Evolutionary conservation across 306 rosid species (phyloP), one percentile per base, ranked within the genome.

Genomic region (Pyrus betulifolia): DNA sequence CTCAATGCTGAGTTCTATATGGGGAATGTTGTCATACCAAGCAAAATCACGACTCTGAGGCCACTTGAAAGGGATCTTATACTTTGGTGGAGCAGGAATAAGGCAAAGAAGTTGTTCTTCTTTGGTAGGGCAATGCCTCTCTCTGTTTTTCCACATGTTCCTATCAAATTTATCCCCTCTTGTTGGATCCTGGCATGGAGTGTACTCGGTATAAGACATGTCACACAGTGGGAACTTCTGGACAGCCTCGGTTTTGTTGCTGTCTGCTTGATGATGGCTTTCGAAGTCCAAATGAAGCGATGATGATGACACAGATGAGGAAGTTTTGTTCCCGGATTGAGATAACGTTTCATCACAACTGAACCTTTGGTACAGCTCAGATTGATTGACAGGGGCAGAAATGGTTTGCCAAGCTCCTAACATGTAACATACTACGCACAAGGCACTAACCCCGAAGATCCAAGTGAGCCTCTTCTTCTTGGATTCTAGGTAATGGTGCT

Each of bases 21-120:
- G 99, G 0, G 97, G 99, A 71, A 95, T 95, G 79, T 95, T 95
- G 74, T 83, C 93, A 75, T 89, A 95, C 99, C 99, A 95, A 6
- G 99, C 97, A 65, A 74, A 92, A 44, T 95, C 97, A 45, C 93
- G 71, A 67, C 99, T 92, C 81, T 89, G 97, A 59, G 99, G 99
- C 99, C 99, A 95, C 70, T 82, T 88, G 60, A 95, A 95, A 71
- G 99, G 98, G 14, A 91, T 71, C 87, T 92, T 95, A 49, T 95
- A 95, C 45, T 89, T 91, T 11, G 99, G 97, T 12, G 99, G 99
- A 64, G 97, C 87, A 18, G 99, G 99, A 49, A 95, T 84, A 31
- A 92, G 87, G 82, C 99, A 95, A 8, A 30, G 66, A 3, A 92
- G 44, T 4, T 79, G 86, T 59, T 92, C 99, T 23, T 89, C 97